Percentiles rank a stretch among this genome's conserved stretches.
Conservation (phyloP, 306 rosid genomes). For the Gillenia trifoliata region DNA sequence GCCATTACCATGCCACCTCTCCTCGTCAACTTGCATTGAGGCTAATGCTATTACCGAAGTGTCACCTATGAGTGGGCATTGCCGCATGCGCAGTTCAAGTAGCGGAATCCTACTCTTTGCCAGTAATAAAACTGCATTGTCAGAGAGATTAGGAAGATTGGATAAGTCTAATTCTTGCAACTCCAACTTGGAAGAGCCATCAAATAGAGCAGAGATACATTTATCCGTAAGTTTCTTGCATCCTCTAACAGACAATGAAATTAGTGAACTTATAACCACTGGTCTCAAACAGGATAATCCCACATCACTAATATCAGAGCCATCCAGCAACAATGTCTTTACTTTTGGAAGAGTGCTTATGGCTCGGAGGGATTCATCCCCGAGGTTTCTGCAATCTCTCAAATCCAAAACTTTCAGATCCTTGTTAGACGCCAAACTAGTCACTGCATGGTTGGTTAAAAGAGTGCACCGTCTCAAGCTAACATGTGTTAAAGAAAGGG, state of each 20-base stretch:
- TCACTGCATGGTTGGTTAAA: constrained; percentile 61
- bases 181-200: constrained; percentile 43
- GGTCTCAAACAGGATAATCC: constrained; percentile 70
- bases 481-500: constrained; percentile 72
- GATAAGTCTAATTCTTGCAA: constrained; percentile 83
- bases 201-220: constrained; percentile 68
- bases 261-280: constrained; percentile 49
- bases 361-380: constrained; percentile 71
- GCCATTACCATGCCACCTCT: constrained; percentile 66
- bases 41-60: constrained; percentile 84
- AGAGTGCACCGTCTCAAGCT: constrained; percentile 90
- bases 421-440: constrained; percentile 64
- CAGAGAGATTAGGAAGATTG: constrained; percentile 78
- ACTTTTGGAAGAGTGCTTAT: constrained; percentile 54
- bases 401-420: constrained; percentile 80
- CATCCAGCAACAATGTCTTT: constrained; percentile 66
- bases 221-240: constrained; percentile 91
- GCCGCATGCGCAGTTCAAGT: constrained; percentile 70
- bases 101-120: constrained; percentile 64
- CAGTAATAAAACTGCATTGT: constrained; percentile 55
- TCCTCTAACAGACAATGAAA: constrained; percentile 75
- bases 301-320: constrained; percentile 64
- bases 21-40: constrained; percentile 77
- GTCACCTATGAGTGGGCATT: constrained; percentile 79
- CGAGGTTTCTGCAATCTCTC: constrained; percentile 82